Percentiles rank a stretch among this genome's conserved stretches.
Conservation (phyloP, 78 protist genomes). For the Dictyostelium purpureum region DNA sequence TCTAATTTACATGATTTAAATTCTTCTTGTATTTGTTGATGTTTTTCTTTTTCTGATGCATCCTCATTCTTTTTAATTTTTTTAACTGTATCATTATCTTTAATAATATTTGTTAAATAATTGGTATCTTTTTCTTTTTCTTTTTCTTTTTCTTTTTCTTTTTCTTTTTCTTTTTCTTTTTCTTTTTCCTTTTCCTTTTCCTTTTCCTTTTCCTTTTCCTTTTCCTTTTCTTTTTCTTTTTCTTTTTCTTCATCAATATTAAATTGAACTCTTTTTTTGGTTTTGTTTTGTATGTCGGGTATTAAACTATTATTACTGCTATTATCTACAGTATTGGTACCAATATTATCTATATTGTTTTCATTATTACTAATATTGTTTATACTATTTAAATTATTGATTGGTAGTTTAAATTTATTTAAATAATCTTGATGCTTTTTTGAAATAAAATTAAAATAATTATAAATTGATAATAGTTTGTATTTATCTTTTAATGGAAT, state of each 20-base stretch:
- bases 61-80: neutral
- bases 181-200: neutral
- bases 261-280: neutral
- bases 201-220: neutral
- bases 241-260: neutral
- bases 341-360: neutral
- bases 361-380: neutral
- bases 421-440: neutral
- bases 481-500: slow-evolving; percentile 38
- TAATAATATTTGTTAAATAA: neutral
- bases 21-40: neutral
- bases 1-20: slow-evolving; percentile 6
- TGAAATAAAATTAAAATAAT: slow-evolving; percentile 12
- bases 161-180: neutral
- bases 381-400: no score
- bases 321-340: neutral
- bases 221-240: neutral
- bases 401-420: neutral
- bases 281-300: neutral
- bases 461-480: slow-evolving; percentile 17
- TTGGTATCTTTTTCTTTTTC: neutral
- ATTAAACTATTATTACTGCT: no score
- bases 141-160: neutral
- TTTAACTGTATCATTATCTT: neutral
- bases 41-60: neutral